A percentile compares a stretch with the other conserved stretches of the same genome.
phyloP scores from a whole-genome alignment of 2,329 filamentous ascomycete genomes.

The Orbilia blumenaviensis region DNA sequence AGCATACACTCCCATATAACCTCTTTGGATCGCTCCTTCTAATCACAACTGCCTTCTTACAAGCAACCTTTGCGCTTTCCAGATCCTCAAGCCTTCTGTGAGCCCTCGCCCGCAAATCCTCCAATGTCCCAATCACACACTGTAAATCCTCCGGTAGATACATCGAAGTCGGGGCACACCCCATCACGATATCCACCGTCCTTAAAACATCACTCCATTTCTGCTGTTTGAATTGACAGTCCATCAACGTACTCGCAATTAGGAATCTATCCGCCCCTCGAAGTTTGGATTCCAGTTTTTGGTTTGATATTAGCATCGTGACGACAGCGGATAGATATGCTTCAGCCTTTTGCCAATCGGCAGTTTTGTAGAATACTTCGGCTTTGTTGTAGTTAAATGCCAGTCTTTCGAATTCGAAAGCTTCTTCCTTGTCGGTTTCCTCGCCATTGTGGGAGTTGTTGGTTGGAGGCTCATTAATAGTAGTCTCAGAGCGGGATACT shows the following conservation, averaged over 20 bases:
- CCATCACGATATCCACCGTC: not conserved
- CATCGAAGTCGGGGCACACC: not conserved
- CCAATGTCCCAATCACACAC: not conserved
- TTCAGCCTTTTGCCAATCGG: slow-evolving; percentile 1
- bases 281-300: not conserved
- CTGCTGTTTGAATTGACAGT: not conserved
- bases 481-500: not conserved
- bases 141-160: not conserved
- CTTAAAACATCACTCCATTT: slow-evolving; percentile 5
- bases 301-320: not conserved
- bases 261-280: not conserved
- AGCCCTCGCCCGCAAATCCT: not conserved
- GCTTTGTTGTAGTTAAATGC: not conserved
- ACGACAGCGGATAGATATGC: not conserved
- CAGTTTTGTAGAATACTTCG: not conserved
- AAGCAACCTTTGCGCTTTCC: not conserved
- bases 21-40: not conserved
- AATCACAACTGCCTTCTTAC: slow-evolving; percentile 2
- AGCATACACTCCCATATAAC: not conserved
- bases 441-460: not conserved
- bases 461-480: not conserved
- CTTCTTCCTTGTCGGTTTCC: not conserved
- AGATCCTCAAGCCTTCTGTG: not conserved
- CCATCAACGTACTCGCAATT: not conserved
- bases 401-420: slow-evolving; percentile 5